These are phyloP conservation scores for Alternaria arbusti DNA, from an alignment of 2,329 filamentous ascomycete genomes.

Conservation along the genomic window DNA sequence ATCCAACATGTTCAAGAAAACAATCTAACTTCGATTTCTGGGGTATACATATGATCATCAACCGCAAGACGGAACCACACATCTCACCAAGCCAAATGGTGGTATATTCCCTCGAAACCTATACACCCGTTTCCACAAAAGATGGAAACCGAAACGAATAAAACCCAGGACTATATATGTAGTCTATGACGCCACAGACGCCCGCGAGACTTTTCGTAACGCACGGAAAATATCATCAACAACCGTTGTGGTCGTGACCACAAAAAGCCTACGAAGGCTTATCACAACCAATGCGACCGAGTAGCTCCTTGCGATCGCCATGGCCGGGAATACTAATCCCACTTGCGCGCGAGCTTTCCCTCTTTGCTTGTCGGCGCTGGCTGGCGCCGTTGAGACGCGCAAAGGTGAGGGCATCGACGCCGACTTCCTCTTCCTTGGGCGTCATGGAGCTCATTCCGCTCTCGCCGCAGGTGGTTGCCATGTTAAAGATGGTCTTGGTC, in stretches of 20 bases:
- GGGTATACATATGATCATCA: slow-evolving; percentile 9
- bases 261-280: slow-evolving; percentile 57
- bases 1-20: background rate
- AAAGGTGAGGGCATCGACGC: slow-evolving; percentile 73
- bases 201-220: slow-evolving; percentile 13
- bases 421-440: slow-evolving; percentile 75
- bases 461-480: slow-evolving; percentile 39
- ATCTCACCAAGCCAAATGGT: background rate
- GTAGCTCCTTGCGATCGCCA: slow-evolving; percentile 79
- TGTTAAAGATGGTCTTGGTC: slow-evolving; percentile 28
- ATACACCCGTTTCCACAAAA: background rate
- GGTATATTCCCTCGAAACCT: background rate
- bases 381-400: slow-evolving; percentile 53
- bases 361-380: slow-evolving; percentile 58
- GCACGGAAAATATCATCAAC: background rate
- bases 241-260: background rate
- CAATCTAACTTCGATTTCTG: background rate
- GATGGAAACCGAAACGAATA: background rate
- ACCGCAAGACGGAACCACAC: background rate
- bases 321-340: slow-evolving; percentile 70
- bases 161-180: background rate
- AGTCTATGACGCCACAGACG: background rate
- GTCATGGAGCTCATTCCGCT: slow-evolving; percentile 34
- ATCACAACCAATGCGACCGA: slow-evolving; percentile 83
- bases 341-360: slow-evolving; percentile 57